Base-by-base conservation (phyloP, 208 protist species). In the Trichomonas gallinae region DNA sequence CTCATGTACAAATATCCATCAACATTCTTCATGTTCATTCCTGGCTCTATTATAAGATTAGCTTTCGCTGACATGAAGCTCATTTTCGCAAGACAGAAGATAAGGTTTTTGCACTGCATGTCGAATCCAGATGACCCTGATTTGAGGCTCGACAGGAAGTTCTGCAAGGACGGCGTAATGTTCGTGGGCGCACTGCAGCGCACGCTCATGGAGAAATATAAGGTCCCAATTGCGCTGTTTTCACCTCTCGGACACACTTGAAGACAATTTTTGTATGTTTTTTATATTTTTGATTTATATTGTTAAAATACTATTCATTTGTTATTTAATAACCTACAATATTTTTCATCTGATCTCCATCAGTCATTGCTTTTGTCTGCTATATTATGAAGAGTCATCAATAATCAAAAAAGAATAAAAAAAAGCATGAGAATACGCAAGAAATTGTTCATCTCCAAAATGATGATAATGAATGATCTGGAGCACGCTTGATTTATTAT, bases 11-110 rank as follows among this genome's bases (percentile, higher is more conserved):
- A 51, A 6, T 93, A 93, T 93, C 87, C 87, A 34, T 93, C 87
- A 21, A 31, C 87, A 38, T 93, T 51, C n/a, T 48, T 93, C 44
- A 58, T 93, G 44, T 93, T 93, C 87, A 93, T 93, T 21, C 87
- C 87, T 17, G 87, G 44, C 2, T 26, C 23, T 23, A 44, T 93
- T 0, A 51, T 93, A 0, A 93, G 44, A 93, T 21, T 49, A 4
- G 40, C 87, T 26, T 93, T 93, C 8, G 17, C 42, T 9, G 34
- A 34, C 15, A 93, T 93, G 87, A 93, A 93, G 31, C 26, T 38
- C 13, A 93, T 93, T 38, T 93, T 93, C 45, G 87, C 42, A 38
- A 93, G 87, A 93, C 87, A 93, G 40, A 93, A 93, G 9, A 93
- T 48, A 34, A 93, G 87, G 38, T 72, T 72, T 72, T 72, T 72